Percentiles rank a stretch among this genome's conserved stretches.
phyloP scores from a whole-genome alignment of 805 yeast species.

The Candida peoriensis region DNA sequence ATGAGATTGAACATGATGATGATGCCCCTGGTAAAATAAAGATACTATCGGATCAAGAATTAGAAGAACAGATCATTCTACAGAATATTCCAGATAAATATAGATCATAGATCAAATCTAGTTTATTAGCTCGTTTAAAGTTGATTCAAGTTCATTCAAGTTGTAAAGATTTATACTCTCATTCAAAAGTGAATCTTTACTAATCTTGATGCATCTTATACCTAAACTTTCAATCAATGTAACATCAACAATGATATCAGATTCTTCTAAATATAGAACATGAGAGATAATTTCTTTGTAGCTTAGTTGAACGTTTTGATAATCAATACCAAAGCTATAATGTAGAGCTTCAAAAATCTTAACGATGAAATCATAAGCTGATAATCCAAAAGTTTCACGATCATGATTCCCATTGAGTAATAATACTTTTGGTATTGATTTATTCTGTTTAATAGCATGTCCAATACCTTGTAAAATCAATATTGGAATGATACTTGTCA shows the following conservation, averaged over 20 bases:
- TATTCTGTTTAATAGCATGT: slow-evolving; percentile 40
- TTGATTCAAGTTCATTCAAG: slow-evolving; percentile 33
- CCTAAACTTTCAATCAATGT: slow-evolving; percentile 36
- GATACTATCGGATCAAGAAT: slow-evolving; percentile 31
- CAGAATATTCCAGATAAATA: slow-evolving; percentile 36
- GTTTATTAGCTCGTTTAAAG: slow-evolving; percentile 16
- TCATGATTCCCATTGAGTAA: slow-evolving; percentile 72
- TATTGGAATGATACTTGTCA: slow-evolving; percentile 84
- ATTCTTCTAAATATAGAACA: slow-evolving; percentile 46
- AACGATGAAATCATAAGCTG: slow-evolving; percentile 52
- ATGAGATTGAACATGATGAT: slow-evolving; percentile 81
- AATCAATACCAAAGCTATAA: slow-evolving; percentile 36
- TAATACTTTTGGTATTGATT: slow-evolving; percentile 44
- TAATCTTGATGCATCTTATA: slow-evolving; percentile 41
- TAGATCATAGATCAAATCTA: slow-evolving; percentile 11
- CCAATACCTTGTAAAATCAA: slow-evolving; percentile 71
- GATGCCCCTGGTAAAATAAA: slow-evolving; percentile 45
- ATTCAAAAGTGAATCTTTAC: slow-evolving; percentile 19
- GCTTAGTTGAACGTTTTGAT: background rate
- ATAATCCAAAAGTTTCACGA: slow-evolving; percentile 71
- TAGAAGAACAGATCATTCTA: slow-evolving; percentile 32
- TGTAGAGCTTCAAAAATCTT: slow-evolving; percentile 50
- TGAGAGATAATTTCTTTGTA: slow-evolving; percentile 58
- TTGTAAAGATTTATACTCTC: slow-evolving; percentile 32
- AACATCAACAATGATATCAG: slow-evolving; percentile 48